phyloP scores from a whole-genome alignment of 176 grass and related monocot genomes.

The Neostapfia colusana region DNA sequence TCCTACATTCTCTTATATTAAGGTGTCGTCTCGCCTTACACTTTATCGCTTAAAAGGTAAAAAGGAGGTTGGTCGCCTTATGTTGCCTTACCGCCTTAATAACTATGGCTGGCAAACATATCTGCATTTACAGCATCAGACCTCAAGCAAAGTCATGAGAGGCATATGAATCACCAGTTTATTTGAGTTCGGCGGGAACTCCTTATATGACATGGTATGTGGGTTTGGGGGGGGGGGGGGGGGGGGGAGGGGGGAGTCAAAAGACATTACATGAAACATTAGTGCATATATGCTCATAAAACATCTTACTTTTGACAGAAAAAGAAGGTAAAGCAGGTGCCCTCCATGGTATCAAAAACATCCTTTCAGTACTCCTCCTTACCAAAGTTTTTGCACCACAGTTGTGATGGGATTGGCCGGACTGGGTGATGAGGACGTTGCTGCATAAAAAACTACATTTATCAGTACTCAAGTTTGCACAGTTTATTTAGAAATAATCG shows the following conservation, averaged over 20 bases:
- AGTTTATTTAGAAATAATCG: neutral
- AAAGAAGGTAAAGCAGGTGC: neutral
- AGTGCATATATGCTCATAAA: neutral
- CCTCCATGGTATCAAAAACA: neutral
- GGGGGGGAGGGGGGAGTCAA: neutral
- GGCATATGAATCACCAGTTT: no score
- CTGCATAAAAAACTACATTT: conserved; percentile 46
- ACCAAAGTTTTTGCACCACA: conserved; percentile 99
- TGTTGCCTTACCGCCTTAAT: no score
- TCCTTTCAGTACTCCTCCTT: conserved; percentile 76
- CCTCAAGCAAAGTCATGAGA: no score
- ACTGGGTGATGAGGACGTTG: conserved; percentile 94
- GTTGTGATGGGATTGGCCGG: conserved; percentile 88
- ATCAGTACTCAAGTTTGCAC: neutral
- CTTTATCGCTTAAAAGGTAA: no score
- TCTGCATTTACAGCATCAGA: no score
- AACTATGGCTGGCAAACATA: no score
- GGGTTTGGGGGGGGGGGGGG: neutral
- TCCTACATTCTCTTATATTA: no score
- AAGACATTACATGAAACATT: conserved; percentile 32
- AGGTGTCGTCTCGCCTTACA: no score
- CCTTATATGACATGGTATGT: conserved; percentile 23
- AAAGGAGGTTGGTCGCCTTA: no score
- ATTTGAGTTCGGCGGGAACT: conserved; percentile 27
- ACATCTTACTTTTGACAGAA: conserved; percentile 36